Evolutionary conservation across 768 basidiomycete species (phyloP), one percentile per base, ranked within the genome.

Genomic region (Suillus decipiens): DNA sequence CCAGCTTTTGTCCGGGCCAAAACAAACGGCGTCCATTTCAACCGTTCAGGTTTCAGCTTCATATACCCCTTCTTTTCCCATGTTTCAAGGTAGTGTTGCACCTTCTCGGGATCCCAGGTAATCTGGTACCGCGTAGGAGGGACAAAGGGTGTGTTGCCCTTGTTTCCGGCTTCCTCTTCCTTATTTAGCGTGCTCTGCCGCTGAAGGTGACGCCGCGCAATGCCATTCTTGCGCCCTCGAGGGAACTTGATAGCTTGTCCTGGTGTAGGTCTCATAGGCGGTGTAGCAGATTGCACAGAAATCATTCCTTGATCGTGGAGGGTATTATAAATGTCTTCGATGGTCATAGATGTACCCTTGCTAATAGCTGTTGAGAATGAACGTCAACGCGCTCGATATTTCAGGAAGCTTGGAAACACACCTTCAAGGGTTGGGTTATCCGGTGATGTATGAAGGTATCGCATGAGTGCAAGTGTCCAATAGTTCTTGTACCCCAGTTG

Each of bases 11-110:
- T 76, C 59, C 84, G 79, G 6, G 88, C 80, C 50, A 94, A 75
- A 43, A 97, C 78, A 76, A 96, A 99, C 33, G 96, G 96, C 65
- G 89, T 96, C 92, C 96, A 99, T 71, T 93, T 95, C 64, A 99
- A 81, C 73, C 87, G 87, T 70, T 96, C 94, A 1, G 95, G 89
- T 67, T 84, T 86, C 62, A 93, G 79, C 67, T 76, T 84, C 64
- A 95, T 70, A 68, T 94, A 91, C 5, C 90, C 91, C 76, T 95
- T 97, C 48, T 76, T 73, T 65, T 90, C 88, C 87, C 92, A 92
- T 60, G 81, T 82, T 47, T 76, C 77, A 61, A 97, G 64, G 73
- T 89, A 91, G 61, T 79, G 80, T 22, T 81, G 78, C 56, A 96
- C 89, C 67, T 81, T 82, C 14, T 82, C 83, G 9, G 77, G 83